These are phyloP conservation scores for Macroventuria anomochaeta DNA, from an alignment of 2,329 filamentous ascomycete genomes.

Conservation along the genomic window DNA sequence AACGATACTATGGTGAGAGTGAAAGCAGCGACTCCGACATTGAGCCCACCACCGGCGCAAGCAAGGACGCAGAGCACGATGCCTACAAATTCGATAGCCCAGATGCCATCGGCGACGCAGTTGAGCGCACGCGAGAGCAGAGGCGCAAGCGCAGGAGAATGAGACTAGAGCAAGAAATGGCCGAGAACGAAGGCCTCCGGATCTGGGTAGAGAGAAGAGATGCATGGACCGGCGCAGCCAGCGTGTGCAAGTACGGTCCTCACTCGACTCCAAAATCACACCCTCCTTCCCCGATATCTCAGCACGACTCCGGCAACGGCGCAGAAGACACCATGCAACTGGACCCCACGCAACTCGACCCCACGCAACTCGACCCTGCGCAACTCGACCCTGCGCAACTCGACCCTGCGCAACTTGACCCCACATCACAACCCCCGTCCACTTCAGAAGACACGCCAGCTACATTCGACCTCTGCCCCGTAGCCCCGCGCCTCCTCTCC, in stretches of 20 bases:
- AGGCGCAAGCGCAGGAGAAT: conserved; percentile 49
- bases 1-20: conserved; percentile 52
- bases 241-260: conserved; percentile 53
- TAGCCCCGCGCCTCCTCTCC: conserved; percentile 74
- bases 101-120: conserved; percentile 51
- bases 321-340: conserved; percentile 4
- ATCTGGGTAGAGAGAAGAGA: conserved; percentile 79
- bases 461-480: conserved; percentile 64
- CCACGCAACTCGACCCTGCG: too few species aligned
- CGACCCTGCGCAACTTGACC: too few species aligned
- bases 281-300: neutral
- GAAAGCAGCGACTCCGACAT: conserved; percentile 30
- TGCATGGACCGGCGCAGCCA: conserved; percentile 79
- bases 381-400: too few species aligned
- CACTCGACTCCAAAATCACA: neutral
- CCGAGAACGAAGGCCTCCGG: conserved; percentile 82
- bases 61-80: conserved; percentile 31
- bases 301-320: conserved; percentile 6
- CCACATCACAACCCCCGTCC: too few species aligned
- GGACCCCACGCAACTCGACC: too few species aligned
- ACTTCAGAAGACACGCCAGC: too few species aligned
- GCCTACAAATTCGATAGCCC: conserved; percentile 54
- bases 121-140: conserved; percentile 38
- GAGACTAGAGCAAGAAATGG: conserved; percentile 52
- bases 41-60: conserved; percentile 31